Evolutionary conservation across 371 early-diverging fungal genomes (phyloP).

Genomic region (Mucor saturninus): DNA sequence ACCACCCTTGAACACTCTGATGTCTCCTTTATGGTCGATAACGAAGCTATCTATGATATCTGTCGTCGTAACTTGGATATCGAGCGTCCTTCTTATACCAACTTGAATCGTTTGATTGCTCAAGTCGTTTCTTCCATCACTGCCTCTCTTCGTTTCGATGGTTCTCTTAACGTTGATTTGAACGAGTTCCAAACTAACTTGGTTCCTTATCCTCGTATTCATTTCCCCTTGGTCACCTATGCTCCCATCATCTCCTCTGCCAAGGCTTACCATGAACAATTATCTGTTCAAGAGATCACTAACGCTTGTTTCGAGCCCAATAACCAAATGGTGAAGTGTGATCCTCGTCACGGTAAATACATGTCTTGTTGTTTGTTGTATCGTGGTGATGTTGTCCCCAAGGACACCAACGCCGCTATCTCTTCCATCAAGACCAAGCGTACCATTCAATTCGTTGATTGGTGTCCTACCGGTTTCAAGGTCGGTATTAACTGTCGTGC

Average conservation of each 20-base stretch:
- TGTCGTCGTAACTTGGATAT: conserved; percentile 98
- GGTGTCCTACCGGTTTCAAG: conserved; percentile 98
- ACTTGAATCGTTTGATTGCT: conserved; percentile 98
- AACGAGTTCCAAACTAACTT: conserved; percentile 97
- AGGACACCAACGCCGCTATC: conserved; percentile 90
- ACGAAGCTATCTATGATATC: conserved; percentile 99
- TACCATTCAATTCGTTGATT: conserved; percentile 94
- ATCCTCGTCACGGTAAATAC: conserved; percentile 93
- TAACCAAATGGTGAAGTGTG: conserved; percentile 97
- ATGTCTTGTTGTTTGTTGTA: conserved; percentile 95
- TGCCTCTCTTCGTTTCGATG: conserved; percentile 98
- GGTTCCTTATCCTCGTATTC: conserved; percentile 95
- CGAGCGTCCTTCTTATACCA: conserved; percentile 94
- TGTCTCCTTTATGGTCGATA: conserved; percentile 99
- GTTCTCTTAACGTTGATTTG: conserved; percentile 94
- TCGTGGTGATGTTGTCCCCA: conserved; percentile 90
- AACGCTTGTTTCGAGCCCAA: conserved; percentile 92
- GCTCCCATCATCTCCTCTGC: conserved; percentile 90
- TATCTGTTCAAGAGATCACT: conserved; percentile 89
- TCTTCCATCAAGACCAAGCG: conserved; percentile 89
- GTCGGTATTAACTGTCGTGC: conserved; percentile 92
- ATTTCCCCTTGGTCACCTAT: conserved; percentile 95
- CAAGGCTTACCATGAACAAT: conserved; percentile 91
- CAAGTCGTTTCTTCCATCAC: conserved; percentile 99
- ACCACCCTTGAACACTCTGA: conserved; percentile 98